A percentile compares a stretch with the other conserved stretches of the same genome.
Evolutionary conservation across 73 alveolate species (phyloP).

Genomic region (Symbiodinium natans): DNA sequence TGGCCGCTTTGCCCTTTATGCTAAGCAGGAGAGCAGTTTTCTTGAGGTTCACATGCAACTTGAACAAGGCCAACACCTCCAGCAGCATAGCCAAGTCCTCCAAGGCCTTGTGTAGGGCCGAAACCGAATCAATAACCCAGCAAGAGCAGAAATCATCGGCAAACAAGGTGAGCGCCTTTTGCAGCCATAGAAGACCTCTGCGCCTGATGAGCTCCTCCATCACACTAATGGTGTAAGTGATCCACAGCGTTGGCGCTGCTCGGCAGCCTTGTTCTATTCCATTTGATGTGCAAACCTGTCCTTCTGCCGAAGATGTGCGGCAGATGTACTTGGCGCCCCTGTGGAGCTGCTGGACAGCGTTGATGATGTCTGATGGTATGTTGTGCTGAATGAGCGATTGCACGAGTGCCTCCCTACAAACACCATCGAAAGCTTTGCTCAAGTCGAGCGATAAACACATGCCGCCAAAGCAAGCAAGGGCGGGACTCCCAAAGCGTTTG

Average conservation of each 20-base stretch:
- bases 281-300: not conserved
- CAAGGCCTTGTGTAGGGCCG: too few species aligned
- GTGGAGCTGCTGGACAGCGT: not conserved
- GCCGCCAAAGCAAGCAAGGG: not conserved
- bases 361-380: not conserved
- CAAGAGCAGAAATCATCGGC: too few species aligned
- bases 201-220: too few species aligned
- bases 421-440: not conserved
- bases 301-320: accelerated
- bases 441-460: not conserved
- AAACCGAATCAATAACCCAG: too few species aligned
- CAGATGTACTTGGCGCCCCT: not conserved
- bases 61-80: too few species aligned
- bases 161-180: not conserved
- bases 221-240: too few species aligned
- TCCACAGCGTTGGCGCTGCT: not conserved
- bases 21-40: too few species aligned
- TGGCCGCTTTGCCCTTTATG: too few species aligned
- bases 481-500: too few species aligned
- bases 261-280: not conserved
- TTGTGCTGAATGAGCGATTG: not conserved
- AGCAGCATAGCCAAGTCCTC: too few species aligned
- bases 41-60: too few species aligned
- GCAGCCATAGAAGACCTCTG: too few species aligned
- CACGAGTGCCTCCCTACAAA: not conserved